phyloP scores from a whole-genome alignment of 495 filamentous ascomycete species.

The Rostrohypoxylon terebratum region DNA sequence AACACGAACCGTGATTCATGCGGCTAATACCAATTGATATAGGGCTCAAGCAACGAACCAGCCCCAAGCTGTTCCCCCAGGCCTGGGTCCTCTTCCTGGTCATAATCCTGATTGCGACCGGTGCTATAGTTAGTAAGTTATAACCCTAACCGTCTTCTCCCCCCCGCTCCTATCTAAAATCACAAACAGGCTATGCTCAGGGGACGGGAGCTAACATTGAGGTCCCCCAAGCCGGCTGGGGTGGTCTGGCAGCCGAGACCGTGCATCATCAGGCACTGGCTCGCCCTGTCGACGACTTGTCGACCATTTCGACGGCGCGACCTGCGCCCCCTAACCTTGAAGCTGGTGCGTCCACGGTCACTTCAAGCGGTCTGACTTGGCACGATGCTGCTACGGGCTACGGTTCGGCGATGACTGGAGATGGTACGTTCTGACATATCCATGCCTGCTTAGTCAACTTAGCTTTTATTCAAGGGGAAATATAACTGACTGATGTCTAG shows the following conservation, averaged over 20 bases:
- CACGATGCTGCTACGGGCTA: not conserved
- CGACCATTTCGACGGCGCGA: not conserved
- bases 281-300: not conserved
- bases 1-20: not conserved
- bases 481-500: not conserved
- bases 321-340: slow-evolving; percentile 21
- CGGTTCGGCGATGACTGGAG: not conserved
- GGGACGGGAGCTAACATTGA: slow-evolving; percentile 6
- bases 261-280: not conserved
- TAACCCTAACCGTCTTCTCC: not conserved
- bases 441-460: too few species aligned
- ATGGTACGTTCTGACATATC: slow-evolving; percentile 19
- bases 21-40: not conserved
- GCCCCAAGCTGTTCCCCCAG: slow-evolving; percentile 13
- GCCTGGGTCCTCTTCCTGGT: slow-evolving; percentile 26
- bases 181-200: not conserved
- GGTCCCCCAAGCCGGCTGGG: slow-evolving; percentile 27
- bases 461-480: not conserved
- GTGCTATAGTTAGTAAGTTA: slow-evolving; percentile 22
- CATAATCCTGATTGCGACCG: slow-evolving; percentile 16
- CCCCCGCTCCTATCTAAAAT: not conserved
- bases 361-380: not conserved
- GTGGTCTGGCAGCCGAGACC: slow-evolving; percentile 17
- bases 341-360: not conserved
- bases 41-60: slow-evolving; percentile 28